Base-by-base conservation (phyloP, 108 stramenopile genomes). In the Schizochytrium sp. region DNA sequence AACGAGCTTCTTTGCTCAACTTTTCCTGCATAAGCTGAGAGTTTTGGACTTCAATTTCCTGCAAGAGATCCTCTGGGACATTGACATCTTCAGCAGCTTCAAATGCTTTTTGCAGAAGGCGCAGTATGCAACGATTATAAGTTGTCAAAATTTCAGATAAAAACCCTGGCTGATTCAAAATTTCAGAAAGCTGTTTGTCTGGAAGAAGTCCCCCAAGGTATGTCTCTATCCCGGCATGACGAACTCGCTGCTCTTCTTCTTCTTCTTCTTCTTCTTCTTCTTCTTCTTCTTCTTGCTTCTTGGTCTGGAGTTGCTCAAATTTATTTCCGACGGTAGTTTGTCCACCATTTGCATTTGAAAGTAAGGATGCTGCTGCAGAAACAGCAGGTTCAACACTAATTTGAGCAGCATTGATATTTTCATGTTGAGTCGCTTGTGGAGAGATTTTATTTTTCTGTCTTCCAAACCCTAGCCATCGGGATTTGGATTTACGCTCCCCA, bases 231-330 rank as follows among this genome's bases (percentile, higher is more conserved):
- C 64, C 64, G 10, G 12, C 19, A 2, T 69, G 44, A 44, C 64
- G 64, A 2, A 69, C 15, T 44, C 42, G 12, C 12, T 69, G 12
- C 15, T 10, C 12, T 7, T 38, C 19, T 0, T 69, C 64, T 8
- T 69, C 64, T 8, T 69, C 64, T 60, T 60, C 59, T 60, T 17
- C n/a, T 60, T 60, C 1, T 17, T n/a, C 59, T n/a, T 60, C 59
- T 1, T 60, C 59, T n/a, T 60, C 59, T n/a, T 60, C 59, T n/a
- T n/a, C 59, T 60, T 60, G 59, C 17, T n/a, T 60, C 19, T n/a
- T 60, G 17, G 28, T 60, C 28, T 60, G 17, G 2, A 60, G 59
- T n/a, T n/a, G 28, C 28, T 28, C 28, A 28, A 28, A 28, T 28
- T 28, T 28, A 28, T 28, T 28, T 28, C 28, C 28, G 28, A 28